Conservation (phyloP, 192 early-diverging fungal species). For the Rhizophagus sp. region DNA sequence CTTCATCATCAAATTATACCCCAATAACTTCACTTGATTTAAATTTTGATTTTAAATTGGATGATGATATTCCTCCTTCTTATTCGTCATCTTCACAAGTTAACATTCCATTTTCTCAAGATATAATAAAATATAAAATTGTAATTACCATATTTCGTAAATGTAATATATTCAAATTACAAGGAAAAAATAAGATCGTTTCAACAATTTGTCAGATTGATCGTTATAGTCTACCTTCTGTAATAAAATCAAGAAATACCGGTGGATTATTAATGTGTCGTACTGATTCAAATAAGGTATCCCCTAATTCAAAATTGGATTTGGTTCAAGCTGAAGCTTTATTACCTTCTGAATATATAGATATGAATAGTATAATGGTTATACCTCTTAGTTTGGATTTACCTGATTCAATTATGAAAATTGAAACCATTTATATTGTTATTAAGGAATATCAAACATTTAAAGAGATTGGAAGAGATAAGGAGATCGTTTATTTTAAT, state of each 20-base stretch:
- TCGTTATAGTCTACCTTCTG: neutral
- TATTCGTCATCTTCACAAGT: neutral
- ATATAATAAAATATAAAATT: neutral
- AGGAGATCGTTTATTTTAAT: neutral
- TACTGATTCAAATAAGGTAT: neutral
- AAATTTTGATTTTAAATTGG: neutral
- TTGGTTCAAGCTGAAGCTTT: neutral
- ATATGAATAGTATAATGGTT: neutral
- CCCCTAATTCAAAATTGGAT: neutral
- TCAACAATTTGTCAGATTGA: neutral
- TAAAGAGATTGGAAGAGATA: neutral
- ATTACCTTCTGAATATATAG: neutral
- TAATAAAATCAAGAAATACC: neutral
- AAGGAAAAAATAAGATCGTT: neutral
- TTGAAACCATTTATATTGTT: neutral
- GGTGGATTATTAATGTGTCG: neutral
- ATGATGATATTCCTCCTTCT: constrained; percentile 1
- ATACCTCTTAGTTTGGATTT: neutral
- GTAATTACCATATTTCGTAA: neutral
- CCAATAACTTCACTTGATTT: neutral
- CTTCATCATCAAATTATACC: no score
- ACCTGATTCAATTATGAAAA: neutral
- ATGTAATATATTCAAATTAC: neutral
- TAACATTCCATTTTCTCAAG: neutral
- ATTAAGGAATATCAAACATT: constrained; percentile 7